phyloP scores from a whole-genome alignment of 371 early-diverging fungal genomes.

The Capillidium heterosporum region DNA sequence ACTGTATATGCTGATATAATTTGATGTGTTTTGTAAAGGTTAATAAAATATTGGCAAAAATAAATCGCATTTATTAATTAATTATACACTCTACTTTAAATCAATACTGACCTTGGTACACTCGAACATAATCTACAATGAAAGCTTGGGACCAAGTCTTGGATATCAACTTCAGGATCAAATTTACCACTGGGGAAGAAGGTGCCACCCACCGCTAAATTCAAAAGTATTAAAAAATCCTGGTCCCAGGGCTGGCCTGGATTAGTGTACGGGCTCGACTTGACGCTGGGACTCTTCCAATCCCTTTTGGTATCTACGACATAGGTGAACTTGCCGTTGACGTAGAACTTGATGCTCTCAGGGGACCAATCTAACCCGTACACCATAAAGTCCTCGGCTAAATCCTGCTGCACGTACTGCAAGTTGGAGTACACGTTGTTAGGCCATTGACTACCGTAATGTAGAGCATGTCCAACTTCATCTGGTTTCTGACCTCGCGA shows the following conservation, averaged over 20 bases:
- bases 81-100: too few species aligned
- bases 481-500: slow-evolving; percentile 7
- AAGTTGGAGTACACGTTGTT: slow-evolving; percentile 5
- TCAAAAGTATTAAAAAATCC: neutral
- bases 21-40: too few species aligned
- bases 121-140: slow-evolving; percentile 4
- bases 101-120: too few species aligned
- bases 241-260: slow-evolving; percentile 6
- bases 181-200: slow-evolving; percentile 5
- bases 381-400: neutral
- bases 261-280: neutral
- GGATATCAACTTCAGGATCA: neutral
- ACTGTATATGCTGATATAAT: too few species aligned
- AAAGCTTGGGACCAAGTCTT: slow-evolving; percentile 3
- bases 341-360: neutral
- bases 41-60: too few species aligned
- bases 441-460: slow-evolving; percentile 4
- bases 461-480: slow-evolving; percentile 6
- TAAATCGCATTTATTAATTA: too few species aligned
- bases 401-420: neutral
- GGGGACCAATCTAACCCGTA: slow-evolving; percentile 4
- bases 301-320: neutral
- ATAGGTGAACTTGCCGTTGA: slow-evolving; percentile 1
- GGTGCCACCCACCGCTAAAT: slow-evolving; percentile 5
- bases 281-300: neutral